phyloP scores from a whole-genome alignment of 139 green algal genomes.

The Micractinium sp. region DNA sequence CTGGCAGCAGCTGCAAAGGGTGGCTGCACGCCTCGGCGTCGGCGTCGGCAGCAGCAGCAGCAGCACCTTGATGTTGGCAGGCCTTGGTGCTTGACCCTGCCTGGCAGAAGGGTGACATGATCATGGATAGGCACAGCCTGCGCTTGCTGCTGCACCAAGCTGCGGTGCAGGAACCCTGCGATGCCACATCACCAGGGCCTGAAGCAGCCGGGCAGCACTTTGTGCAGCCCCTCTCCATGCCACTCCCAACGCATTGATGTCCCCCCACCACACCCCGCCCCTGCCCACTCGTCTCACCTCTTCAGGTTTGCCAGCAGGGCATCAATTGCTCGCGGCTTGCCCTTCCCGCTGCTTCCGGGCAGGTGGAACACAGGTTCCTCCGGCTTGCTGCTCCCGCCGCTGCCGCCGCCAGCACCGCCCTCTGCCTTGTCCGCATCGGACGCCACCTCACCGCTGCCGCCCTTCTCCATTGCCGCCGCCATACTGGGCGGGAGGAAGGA shows the following conservation, averaged over 20 bases:
- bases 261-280: background rate
- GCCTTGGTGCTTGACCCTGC: too few species aligned
- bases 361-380: conserved; percentile 45
- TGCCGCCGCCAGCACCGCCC: background rate
- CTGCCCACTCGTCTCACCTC: conserved; percentile 46
- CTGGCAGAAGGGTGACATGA: too few species aligned
- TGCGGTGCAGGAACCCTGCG: background rate
- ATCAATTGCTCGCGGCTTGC: conserved; percentile 89
- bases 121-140: too few species aligned
- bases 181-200: background rate
- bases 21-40: too few species aligned
- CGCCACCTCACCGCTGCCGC: background rate
- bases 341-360: conserved; percentile 37
- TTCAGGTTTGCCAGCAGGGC: conserved; percentile 92
- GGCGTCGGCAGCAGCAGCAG: background rate
- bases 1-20: too few species aligned
- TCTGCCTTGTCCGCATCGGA: background rate
- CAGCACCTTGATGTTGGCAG: background rate
- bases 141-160: background rate
- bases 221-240: too few species aligned
- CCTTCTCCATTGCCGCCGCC: conserved; percentile 42
- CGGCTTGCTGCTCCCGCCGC: background rate
- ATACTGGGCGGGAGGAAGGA: conserved; percentile 76
- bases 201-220: too few species aligned
- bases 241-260: background rate